Conservation (phyloP, 75 land plant species). For the Adiantum capillusveneris region DNA sequence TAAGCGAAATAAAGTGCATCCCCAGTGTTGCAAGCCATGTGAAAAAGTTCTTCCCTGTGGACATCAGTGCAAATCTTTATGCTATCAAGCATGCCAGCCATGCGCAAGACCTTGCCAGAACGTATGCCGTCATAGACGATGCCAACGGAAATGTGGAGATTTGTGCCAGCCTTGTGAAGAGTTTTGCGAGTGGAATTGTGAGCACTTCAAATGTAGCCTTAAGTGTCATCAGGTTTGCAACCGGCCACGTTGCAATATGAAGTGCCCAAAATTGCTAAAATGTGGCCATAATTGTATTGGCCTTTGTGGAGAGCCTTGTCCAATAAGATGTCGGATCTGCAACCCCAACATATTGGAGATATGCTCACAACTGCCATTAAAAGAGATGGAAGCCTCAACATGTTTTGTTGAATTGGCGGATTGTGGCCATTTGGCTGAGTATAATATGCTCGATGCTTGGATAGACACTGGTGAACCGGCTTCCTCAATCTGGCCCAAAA, state of each 20-base stretch:
- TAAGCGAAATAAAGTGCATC: not conserved
- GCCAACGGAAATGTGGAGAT: conserved; percentile 8
- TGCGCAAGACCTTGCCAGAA: conserved; percentile 7
- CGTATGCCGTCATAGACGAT: conserved; percentile 5
- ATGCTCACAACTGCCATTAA: not conserved
- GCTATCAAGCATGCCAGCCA: conserved; percentile 9
- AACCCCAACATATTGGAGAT: conserved; percentile 9
- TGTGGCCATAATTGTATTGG: conserved; percentile 19
- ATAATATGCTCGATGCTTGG: not conserved
- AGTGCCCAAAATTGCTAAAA: conserved; percentile 6
- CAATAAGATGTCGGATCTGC: conserved; percentile 11
- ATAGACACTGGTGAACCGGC: conserved; percentile 6
- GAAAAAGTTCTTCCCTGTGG: conserved; percentile 14
- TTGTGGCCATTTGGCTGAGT: conserved; percentile 11
- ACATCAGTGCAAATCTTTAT: conserved; percentile 6
- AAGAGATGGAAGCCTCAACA: not conserved
- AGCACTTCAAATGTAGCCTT: conserved; percentile 6
- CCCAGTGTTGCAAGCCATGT: conserved; percentile 1
- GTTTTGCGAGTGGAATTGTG: conserved; percentile 10
- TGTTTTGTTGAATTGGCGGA: conserved; percentile 7
- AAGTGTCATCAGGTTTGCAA: conserved; percentile 11
- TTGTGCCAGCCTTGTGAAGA: conserved; percentile 8
- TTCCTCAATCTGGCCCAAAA: not conserved
- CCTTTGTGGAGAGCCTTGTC: conserved; percentile 14
- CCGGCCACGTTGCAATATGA: conserved; percentile 10